Percentiles rank a stretch among this genome's conserved stretches.
phyloP scores from a whole-genome alignment of 2,329 filamentous ascomycete species.

The Chaetothyriales sp. region DNA sequence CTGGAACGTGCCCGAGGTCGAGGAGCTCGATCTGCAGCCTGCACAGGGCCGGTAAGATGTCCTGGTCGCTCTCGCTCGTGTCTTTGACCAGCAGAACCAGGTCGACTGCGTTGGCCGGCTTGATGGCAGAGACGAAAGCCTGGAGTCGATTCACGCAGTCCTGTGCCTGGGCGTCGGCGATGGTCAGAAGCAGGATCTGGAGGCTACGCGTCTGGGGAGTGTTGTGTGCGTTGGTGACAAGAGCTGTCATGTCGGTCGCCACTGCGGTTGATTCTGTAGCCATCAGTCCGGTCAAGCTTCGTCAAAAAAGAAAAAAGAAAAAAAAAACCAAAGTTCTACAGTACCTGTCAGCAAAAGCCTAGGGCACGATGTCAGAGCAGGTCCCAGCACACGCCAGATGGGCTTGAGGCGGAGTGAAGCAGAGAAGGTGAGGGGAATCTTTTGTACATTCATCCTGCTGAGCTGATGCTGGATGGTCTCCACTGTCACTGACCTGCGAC shows the following conservation, averaged over 20 bases:
- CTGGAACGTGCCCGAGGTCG: not conserved
- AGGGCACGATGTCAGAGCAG: not conserved
- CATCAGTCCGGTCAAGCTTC: not conserved
- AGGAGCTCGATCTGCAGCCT: not conserved
- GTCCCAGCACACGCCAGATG: not conserved
- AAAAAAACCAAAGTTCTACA: not conserved
- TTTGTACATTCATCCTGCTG: not conserved
- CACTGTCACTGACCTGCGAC: not conserved
- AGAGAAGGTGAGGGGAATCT: not conserved
- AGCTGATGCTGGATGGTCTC: not conserved
- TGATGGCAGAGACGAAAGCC: not conserved
- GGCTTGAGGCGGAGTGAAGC: not conserved
- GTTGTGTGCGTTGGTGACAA: slow-evolving; percentile 9
- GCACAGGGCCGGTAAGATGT: not conserved
- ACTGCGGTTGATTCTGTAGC: not conserved
- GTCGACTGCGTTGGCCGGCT: not conserved
- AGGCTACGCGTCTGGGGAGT: slow-evolving; percentile 25
- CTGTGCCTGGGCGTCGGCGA: not conserved
- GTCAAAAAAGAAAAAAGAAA: too few relatives aligned
- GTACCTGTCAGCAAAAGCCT: not conserved
- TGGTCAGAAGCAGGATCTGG: slow-evolving; percentile 15
- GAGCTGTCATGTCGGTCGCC: not conserved
- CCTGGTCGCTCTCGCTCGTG: not conserved
- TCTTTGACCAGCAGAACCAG: not conserved
- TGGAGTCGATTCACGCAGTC: not conserved